Conservation (phyloP, 2,329 filamentous ascomycete genomes). For the Albophoma yamanashiensis region DNA sequence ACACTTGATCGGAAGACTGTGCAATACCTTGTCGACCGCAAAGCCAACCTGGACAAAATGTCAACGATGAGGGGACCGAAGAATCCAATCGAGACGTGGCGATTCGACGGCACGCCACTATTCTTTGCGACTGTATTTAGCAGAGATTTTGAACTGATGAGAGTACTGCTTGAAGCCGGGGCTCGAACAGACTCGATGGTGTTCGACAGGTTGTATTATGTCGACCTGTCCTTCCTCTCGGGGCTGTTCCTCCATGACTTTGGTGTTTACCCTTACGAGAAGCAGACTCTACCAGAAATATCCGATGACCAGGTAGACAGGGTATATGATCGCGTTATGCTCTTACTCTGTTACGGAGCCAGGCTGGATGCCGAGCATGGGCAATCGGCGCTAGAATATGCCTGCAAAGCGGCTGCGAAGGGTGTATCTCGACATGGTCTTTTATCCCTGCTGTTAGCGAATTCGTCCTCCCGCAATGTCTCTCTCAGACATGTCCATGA, state of each 20-base stretch:
- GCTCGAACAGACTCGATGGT: background rate
- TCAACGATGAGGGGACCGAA: background rate
- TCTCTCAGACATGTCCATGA: background rate
- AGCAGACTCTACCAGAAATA: background rate
- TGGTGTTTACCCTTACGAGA: background rate
- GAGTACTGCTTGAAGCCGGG: background rate
- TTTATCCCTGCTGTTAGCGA: background rate
- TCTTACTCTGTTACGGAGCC: background rate
- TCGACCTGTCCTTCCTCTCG: background rate
- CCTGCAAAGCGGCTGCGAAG: background rate
- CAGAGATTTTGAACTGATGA: background rate
- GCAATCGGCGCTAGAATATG: background rate
- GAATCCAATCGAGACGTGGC: background rate
- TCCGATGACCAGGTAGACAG: accelerated
- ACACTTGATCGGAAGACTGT: background rate
- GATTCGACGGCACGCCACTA: background rate
- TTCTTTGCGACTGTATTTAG: background rate
- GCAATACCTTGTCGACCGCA: background rate
- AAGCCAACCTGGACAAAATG: background rate
- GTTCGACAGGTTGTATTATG: background rate
- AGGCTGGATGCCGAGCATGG: background rate
- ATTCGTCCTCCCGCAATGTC: background rate
- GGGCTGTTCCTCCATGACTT: background rate
- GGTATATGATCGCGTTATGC: background rate
- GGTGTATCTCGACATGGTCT: background rate